Conservation (phyloP, 1,139 yeast species). For the Lipomyces yarrowii region DNA sequence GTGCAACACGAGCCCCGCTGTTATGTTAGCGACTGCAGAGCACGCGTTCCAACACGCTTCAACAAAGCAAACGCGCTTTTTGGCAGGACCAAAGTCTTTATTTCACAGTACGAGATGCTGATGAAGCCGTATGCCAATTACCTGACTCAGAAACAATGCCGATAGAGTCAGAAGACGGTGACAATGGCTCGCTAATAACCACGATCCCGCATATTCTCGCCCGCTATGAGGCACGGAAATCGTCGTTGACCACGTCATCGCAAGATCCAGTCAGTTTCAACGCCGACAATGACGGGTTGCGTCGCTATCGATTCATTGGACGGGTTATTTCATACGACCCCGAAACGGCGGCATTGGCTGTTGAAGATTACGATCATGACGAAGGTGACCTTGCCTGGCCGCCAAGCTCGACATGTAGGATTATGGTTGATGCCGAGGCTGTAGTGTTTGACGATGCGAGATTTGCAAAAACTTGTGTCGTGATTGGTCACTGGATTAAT, state of each 20-base stretch:
- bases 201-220: not conserved
- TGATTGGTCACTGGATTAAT: conserved; percentile 16
- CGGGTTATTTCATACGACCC: conserved; percentile 16
- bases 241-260: not conserved
- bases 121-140: not conserved
- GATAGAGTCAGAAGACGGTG: not conserved
- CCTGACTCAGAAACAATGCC: not conserved
- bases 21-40: too few relatives aligned
- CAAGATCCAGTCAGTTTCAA: not conserved
- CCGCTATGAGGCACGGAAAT: not conserved
- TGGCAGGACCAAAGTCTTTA: too few relatives aligned
- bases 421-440: not conserved
- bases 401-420: conserved; percentile 1
- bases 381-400: not conserved
- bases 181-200: not conserved
- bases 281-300: conserved; percentile 9
- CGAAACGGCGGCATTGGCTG: conserved; percentile 1
- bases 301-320: conserved; percentile 17
- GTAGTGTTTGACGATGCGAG: conserved; percentile 5
- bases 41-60: too few relatives aligned
- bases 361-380: conserved; percentile 19
- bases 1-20: too few relatives aligned
- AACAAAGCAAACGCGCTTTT: too few relatives aligned
- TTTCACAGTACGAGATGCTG: not conserved
- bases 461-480: conserved; percentile 5